Base-by-base conservation (phyloP, 2,329 filamentous ascomycete genomes). In the Aspergillus fructus region DNA sequence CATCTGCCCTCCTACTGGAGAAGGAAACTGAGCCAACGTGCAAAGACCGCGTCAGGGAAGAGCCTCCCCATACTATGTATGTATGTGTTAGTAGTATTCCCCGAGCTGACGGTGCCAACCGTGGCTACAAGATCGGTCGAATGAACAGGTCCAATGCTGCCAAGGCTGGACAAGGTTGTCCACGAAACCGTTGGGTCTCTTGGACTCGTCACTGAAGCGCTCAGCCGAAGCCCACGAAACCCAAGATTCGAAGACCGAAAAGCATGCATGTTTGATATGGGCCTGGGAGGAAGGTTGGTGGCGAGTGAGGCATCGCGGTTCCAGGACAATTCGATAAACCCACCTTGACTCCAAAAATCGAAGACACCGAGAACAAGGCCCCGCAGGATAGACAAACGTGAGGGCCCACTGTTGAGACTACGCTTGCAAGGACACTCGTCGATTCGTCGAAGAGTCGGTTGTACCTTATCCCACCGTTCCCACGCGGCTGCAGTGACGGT, bases 301-400 rank as follows among this genome's bases (percentile, higher is more conserved):
- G 24, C 53, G 19, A 34, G 24, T 27, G 23, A 47, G 46, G 43
- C 52, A 53, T 13, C 23, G 21, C 42, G 17, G 21, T 55, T 49
- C 45, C 24, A 41, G 45, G 49, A 33, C 39, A 40, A 42, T 49
- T 37, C 34, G 27, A 51, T 19, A 50, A 53, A 46, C 34, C 50
- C 45, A 54, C 41, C 34, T 24, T 19, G 33, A 21, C 27, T 46
- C 49, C 49, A 58, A 30, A 30, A 40, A 39, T 45, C 19, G 47
- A 53, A 56, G 42, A 40, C 30, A 46, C 39, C 49, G 27, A 27
- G 40, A 56, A 58, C 49, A 55, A 50, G 53, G 62, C 57, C 61
- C 62, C 60, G 61, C 59, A 58, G 45, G 55, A 57, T 47, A 49
- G 52, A 59, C 56, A 57, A 58, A 40, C 51, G 46, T 45, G 55